Evolutionary conservation across 1,284 basidiomycete genomes (phyloP), one percentile per base, ranked within the genome.

Genomic region (Chalciporus sp.): DNA sequence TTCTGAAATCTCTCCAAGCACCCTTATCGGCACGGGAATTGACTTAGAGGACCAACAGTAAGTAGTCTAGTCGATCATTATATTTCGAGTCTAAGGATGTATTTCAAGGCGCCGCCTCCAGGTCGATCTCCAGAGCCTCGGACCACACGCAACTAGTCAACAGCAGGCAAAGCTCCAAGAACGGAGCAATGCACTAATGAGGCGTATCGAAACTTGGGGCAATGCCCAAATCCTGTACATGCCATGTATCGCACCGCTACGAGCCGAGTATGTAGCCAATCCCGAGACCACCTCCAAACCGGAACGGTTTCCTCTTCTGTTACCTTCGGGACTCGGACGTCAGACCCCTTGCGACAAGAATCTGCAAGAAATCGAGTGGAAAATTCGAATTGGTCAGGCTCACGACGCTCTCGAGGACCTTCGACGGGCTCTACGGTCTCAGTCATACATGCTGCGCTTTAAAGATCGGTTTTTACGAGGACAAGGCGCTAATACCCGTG

Each of bases 1-100:
- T 16, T 1, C 17, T 0, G 27, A 51, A 4, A n/a, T 55, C 35
- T 40, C 46, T 3, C 42, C 46, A 16, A 51, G 49, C 11, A 5
- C 28, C 1, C 46, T 55, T 4, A 55, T 55, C 4, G 33, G 44
- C 9, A 40, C 19, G 0, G 40, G 53, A 0, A 23, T 55, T 4
- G 48, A 55, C 16, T 19, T 55, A 0, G 41, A 55, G 19, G 45
- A 51, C 5, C 53, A 55, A 27, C 49, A 55, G 53, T 55, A 23
- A 55, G 53, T 40, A n/a, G n/a, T n/a, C n/a, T n/a, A n/a, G n/a
- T n/a, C n/a, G n/a, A n/a, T n/a, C n/a, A n/a, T n/a, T n/a, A n/a
- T n/a, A n/a, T n/a, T n/a, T n/a, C n/a, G n/a, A n/a, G n/a, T n/a
- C n/a, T n/a, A n/a, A n/a, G n/a, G n/a, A n/a, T n/a, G n/a, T n/a